Base-by-base conservation (phyloP, 805 yeast species). In the Teunomyces funiuensis region DNA sequence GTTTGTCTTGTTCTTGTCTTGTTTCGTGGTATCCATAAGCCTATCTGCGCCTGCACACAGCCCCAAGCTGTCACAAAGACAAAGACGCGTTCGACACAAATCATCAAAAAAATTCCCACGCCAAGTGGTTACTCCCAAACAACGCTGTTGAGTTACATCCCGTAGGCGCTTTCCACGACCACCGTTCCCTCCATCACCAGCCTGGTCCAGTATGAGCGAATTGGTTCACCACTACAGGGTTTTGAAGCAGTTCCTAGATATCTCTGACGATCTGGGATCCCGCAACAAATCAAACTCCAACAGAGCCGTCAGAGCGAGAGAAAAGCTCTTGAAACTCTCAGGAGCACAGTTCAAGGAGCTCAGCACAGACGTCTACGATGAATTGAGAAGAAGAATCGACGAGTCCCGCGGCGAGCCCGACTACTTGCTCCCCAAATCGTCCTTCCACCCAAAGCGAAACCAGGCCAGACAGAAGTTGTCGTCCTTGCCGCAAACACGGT, bases 311-410 rank as follows among this genome's bases (percentile, higher is more conserved):
- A 82, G 87, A 57, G 97, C 97, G 2, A 74, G 96, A 51, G 88
- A 85, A 49, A 89, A 91, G 63, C 74, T 91, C 37, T 73, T 85
- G 47, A 88, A 87, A 56, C 74, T 95, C 41, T 83, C 96, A 2
- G 70, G 76, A 22, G 79, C 83, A 6, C 99, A 95, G 63, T 89
- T 93, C 58, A 74, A 77, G 46, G 99, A 93, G 61, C 77, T 93
- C 44, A 80, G 95, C 50, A 89, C 97, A 2, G 99, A 93, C 61
- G 97, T 93, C 9, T 85, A 82, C 59, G 99, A 93, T 63, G 99
- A 93, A 63, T 69, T 93, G 45, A 80, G 80, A 54, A 78, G 99
- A 56, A 76, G 99, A 48, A 75, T 77, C 30, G 78, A 71, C 49
- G 83, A 82, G 50, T 71, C 76, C 28, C 68, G 76, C 39, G 71